phyloP scores from a whole-genome alignment of 768 basidiomycete genomes.

The Pleurotus tuoliensis region DNA sequence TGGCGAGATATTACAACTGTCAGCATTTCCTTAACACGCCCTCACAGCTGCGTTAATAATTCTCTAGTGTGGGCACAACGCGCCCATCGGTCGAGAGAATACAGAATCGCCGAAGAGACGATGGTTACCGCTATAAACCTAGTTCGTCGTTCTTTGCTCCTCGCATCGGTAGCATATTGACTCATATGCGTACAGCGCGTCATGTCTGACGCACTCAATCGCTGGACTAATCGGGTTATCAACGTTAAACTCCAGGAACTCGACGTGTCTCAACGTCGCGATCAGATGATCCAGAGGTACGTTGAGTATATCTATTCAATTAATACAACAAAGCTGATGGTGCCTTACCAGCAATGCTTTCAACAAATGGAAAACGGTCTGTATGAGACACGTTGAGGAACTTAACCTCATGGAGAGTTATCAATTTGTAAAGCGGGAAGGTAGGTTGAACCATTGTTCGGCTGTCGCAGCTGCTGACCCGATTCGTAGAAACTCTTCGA shows the following conservation, averaged over 20 bases:
- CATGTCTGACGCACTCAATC: constrained; percentile 39
- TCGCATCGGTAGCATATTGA: neutral
- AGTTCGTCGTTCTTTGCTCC: constrained; percentile 15
- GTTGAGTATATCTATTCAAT: neutral
- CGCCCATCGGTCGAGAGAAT: constrained; percentile 32
- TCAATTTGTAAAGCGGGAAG: constrained; percentile 76
- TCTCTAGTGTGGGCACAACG: constrained; percentile 45
- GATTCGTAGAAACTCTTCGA: constrained; percentile 54
- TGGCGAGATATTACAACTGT: constrained; percentile 34
- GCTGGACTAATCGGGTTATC: constrained; percentile 74
- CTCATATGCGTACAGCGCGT: constrained; percentile 39
- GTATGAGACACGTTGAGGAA: constrained; percentile 63
- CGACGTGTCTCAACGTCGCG: constrained; percentile 49
- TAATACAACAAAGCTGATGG: neutral
- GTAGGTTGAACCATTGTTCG: constrained; percentile 28
- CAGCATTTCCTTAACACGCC: constrained; percentile 15
- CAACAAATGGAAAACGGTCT: constrained; percentile 64
- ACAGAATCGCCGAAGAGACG: constrained; percentile 39
- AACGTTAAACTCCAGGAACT: constrained; percentile 70
- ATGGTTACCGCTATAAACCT: constrained; percentile 39
- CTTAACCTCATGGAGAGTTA: constrained; percentile 82
- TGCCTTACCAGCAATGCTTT: constrained; percentile 45
- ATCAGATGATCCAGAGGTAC: constrained; percentile 29
- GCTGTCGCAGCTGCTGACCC: neutral
- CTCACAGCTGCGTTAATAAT: constrained; percentile 8